Base-by-base conservation (phyloP, 140 eudicot species). In the Cichorium intybus region DNA sequence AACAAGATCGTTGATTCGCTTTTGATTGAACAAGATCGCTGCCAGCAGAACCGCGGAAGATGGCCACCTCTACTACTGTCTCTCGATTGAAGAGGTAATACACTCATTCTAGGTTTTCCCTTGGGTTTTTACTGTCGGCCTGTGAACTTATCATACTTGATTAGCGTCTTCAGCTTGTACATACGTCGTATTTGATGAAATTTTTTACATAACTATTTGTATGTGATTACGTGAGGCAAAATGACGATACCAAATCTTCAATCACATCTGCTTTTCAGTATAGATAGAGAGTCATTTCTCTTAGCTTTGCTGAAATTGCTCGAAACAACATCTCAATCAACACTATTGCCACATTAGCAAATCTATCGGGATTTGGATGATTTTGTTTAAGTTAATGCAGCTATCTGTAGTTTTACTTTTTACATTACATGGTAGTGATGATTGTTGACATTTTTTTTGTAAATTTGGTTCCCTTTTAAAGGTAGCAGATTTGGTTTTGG, bases 401-500 rank as follows among this genome's bases (percentile, higher is more conserved):
- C 34, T 55, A 23, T 6, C 7, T 4, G 28, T 55, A 26, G 56
- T 24, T 47, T 29, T n/a, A 15, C 54, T 39, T 55, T 56, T 6
- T 63, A 12, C 35, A 34, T 10, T 39, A 16, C 29, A 35, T 64
- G 70, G 10, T 41, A 33, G 28, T 18, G 59, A 14, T 24, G 37
- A 15, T 5, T 41, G 10, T 18, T 67, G 37, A 66, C 52, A 23
- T 47, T 24, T 21, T 39, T 48, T 64, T 20, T 66, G 39, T 46
- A 20, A 26, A 21, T 43, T 59, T 11, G 66, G 50, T 63, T 34
- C n/a, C 5, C 53, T 14, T 11, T 33, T 69, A 33, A 56, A 94
- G 99, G 99, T 89, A 84, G 99, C 95, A 3, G 99, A 94, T 77
- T 59, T 94, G 72, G 88, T 94, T 59, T 68, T 94, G 81, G 97